Percentiles rank a stretch among this genome's conserved stretches.
phyloP scores from a whole-genome alignment of 2,329 filamentous ascomycete genomes.

The Lomentospora prolificans region DNA sequence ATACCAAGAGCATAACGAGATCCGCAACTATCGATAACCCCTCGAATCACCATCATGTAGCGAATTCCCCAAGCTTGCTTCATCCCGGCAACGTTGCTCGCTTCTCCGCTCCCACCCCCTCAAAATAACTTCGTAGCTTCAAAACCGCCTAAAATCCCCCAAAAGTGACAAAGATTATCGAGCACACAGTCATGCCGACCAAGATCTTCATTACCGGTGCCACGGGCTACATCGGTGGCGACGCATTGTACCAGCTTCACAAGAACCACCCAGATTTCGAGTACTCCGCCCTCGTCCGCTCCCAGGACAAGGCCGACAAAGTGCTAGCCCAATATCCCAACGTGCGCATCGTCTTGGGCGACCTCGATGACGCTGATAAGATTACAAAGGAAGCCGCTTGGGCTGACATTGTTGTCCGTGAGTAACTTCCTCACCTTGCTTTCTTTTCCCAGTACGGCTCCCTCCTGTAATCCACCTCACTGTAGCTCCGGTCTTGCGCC shows the following conservation, averaged over 20 bases:
- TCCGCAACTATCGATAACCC: not conserved
- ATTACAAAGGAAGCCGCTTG: conserved; percentile 20
- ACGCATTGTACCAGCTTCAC: conserved; percentile 11
- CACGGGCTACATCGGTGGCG: conserved; percentile 16
- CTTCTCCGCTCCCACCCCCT: no score
- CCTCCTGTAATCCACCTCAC: not conserved
- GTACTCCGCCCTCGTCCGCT: conserved; percentile 13
- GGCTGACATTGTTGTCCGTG: conserved; percentile 27
- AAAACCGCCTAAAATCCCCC: not conserved
- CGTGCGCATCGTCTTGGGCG: conserved; percentile 17
- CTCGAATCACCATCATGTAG: not conserved
- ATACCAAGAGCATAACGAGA: not conserved
- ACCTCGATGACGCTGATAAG: conserved; percentile 21
- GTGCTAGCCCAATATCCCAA: conserved; percentile 9
- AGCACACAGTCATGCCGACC: not conserved
- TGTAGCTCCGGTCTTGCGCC: no score
- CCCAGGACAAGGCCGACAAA: conserved; percentile 11
- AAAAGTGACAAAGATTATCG: not conserved
- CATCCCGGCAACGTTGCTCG: not conserved
- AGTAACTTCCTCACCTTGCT: conserved; percentile 1
- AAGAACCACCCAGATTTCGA: conserved; percentile 12
- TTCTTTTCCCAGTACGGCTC: not conserved
- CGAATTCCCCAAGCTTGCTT: not conserved
- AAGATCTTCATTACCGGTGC: conserved; percentile 11
- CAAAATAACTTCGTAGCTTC: no score